Percentiles rank a stretch among this genome's conserved stretches.
Evolutionary conservation across 1,139 yeast genomes (phyloP).

Genomic region (Lodderomyces pseudojiufengensis): DNA sequence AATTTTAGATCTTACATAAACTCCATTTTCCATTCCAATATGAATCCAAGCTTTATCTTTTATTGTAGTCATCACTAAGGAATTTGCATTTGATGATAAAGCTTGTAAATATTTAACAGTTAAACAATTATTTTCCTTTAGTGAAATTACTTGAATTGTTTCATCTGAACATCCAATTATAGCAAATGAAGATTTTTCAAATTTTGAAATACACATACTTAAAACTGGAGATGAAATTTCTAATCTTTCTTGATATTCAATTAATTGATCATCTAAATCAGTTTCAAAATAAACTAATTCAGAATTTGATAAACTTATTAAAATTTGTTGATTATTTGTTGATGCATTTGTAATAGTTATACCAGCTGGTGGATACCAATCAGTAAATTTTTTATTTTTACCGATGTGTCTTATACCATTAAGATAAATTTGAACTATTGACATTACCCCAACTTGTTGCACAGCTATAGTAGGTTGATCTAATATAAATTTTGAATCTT

Average conservation of each 20-base stretch:
- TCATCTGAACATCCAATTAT: conserved; percentile 72
- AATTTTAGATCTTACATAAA: conserved; percentile 62
- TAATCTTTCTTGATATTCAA: conserved; percentile 64
- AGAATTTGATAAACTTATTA: conserved; percentile 65
- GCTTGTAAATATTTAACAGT: conserved; percentile 67
- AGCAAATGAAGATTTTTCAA: conserved; percentile 50
- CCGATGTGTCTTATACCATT: conserved; percentile 62
- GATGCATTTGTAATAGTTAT: conserved; percentile 58
- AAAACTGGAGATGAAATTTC: conserved; percentile 53
- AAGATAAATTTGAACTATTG: conserved; percentile 70
- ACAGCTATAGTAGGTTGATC: conserved; percentile 65
- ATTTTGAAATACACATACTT: conserved; percentile 19
- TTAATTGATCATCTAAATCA: conserved; percentile 58
- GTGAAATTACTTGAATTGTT: conserved; percentile 65
- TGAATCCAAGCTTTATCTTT: conserved; percentile 40
- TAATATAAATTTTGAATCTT: conserved; percentile 56
- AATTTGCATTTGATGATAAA: conserved; percentile 54
- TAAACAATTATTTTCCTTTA: conserved; percentile 59
- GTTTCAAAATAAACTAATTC: conserved; percentile 83
- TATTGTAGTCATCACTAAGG: conserved; percentile 37
- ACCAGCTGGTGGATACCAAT: conserved; percentile 88
- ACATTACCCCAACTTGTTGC: conserved; percentile 60
- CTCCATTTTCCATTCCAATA: conserved; percentile 80
- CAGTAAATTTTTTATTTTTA: conserved; percentile 30
- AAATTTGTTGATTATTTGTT: conserved; percentile 64